These are phyloP conservation scores for Sedum album DNA, from an alignment of 164 flowering plant genomes.

Conservation along the genomic window DNA sequence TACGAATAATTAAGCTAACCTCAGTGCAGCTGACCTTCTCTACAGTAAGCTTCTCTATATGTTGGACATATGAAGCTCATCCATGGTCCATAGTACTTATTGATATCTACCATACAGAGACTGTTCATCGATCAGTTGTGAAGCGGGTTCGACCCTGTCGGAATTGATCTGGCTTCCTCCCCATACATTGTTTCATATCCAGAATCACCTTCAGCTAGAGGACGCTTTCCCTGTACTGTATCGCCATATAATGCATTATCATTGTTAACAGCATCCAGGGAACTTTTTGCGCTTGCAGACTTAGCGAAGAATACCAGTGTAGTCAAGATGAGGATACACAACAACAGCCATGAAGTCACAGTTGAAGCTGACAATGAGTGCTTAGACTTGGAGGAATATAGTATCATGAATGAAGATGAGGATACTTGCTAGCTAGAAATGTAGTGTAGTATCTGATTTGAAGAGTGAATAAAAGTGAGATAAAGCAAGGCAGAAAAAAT, in stretches of 20 bases:
- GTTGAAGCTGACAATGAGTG: background rate
- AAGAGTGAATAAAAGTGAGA: background rate
- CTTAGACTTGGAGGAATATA: background rate
- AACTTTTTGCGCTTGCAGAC: too few relatives aligned
- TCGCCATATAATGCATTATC: too few relatives aligned
- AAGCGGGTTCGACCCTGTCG: background rate
- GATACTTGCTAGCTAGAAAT: background rate
- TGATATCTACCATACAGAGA: too few relatives aligned
- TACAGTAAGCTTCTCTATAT: too few relatives aligned
- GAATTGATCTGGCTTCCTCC: background rate
- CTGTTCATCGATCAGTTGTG: too few relatives aligned
- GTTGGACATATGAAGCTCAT: too few relatives aligned
- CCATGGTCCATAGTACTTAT: too few relatives aligned
- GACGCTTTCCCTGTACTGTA: background rate
- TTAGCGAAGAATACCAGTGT: background rate
- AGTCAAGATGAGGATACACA: background rate
- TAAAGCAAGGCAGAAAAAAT: background rate
- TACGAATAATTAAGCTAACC: too few relatives aligned
- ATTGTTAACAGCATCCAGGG: too few relatives aligned
- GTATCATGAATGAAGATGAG: too few relatives aligned
- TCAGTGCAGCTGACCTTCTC: too few relatives aligned
- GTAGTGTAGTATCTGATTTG: constrained; percentile 1
- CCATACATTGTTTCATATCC: background rate
- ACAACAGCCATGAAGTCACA: background rate
- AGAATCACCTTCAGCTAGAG: background rate